These are phyloP conservation scores for Cyclanthera cordifolia DNA, from an alignment of 306 rosid genomes.

Conservation along the genomic window DNA sequence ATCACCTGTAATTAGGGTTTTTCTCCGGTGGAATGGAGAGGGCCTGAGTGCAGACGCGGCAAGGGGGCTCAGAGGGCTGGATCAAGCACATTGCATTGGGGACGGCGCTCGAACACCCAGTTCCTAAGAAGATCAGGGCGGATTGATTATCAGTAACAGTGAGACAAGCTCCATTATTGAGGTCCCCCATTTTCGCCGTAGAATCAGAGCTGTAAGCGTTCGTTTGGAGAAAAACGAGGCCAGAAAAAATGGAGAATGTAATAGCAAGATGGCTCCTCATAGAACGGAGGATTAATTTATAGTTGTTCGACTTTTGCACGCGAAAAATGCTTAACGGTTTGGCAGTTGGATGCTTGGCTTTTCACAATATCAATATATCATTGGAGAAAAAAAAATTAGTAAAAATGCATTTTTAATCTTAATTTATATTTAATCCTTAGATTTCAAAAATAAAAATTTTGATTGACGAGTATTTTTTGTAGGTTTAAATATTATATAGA, in stretches of 20 bases:
- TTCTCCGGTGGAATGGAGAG: conserved; percentile 45
- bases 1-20: conserved; percentile 86
- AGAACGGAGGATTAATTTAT: background rate
- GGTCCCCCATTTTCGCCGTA: conserved; percentile 38
- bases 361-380: no score
- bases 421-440: no score
- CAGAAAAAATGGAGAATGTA: background rate
- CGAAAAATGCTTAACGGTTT: background rate
- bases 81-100: conserved; percentile 67
- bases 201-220: background rate
- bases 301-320: background rate
- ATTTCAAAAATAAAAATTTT: no score
- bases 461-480: no score
- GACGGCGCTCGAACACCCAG: conserved; percentile 85
- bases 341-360: background rate
- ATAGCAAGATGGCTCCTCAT: background rate
- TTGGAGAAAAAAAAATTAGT: no score
- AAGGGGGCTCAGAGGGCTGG: conserved; percentile 75
- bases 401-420: no score
- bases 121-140: conserved; percentile 78
- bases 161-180: conserved; percentile 20
- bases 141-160: conserved; percentile 24
- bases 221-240: background rate
- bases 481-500: no score
- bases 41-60: conserved; percentile 61